A percentile compares a stretch with the other conserved stretches of the same genome.
Conservation (phyloP, 495 filamentous ascomycete species). For the Lophiostoma macrostomum region DNA sequence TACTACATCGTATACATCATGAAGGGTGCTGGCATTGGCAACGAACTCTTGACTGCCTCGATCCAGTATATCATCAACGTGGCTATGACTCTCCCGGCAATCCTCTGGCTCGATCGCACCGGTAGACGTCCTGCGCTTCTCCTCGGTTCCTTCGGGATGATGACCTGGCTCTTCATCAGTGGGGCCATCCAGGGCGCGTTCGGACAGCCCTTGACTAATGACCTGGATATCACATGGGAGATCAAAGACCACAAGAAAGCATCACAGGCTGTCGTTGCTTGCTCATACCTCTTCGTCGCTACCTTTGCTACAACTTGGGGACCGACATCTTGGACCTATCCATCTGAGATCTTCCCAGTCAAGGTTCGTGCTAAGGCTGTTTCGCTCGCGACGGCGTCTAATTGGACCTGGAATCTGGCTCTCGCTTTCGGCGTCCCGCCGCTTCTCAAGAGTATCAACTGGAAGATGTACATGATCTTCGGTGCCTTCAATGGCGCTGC, state of each 20-base stretch:
- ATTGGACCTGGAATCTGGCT: conserved; percentile 55
- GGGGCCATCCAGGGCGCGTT: conserved; percentile 33
- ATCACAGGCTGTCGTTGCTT: conserved; percentile 57
- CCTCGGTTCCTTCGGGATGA: conserved; percentile 36
- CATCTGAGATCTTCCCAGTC: conserved; percentile 63
- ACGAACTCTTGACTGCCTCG: conserved; percentile 65
- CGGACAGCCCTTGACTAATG: conserved; percentile 27
- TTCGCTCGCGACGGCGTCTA: conserved; percentile 60
- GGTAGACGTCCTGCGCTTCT: conserved; percentile 36
- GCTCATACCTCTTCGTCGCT: conserved; percentile 64
- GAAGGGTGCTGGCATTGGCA: conserved; percentile 59
- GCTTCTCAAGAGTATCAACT: conserved; percentile 52
- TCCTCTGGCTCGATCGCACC: conserved; percentile 43
- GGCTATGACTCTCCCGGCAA: conserved; percentile 58
- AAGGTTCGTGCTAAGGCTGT: conserved; percentile 67
- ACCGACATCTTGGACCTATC: conserved; percentile 62
- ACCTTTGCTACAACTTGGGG: conserved; percentile 60
- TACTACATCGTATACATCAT: conserved; percentile 77
- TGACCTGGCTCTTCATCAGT: conserved; percentile 35
- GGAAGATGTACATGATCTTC: conserved; percentile 55
- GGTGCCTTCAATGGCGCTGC: conserved; percentile 52
- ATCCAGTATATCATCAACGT: conserved; percentile 81
- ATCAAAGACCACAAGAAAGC: conserved; percentile 23
- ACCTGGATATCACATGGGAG: conserved; percentile 33
- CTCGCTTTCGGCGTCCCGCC: conserved; percentile 54